These are phyloP conservation scores for Drechslerella coelobrocha DNA, from an alignment of 2,329 filamentous ascomycete genomes.

Conservation along the genomic window DNA sequence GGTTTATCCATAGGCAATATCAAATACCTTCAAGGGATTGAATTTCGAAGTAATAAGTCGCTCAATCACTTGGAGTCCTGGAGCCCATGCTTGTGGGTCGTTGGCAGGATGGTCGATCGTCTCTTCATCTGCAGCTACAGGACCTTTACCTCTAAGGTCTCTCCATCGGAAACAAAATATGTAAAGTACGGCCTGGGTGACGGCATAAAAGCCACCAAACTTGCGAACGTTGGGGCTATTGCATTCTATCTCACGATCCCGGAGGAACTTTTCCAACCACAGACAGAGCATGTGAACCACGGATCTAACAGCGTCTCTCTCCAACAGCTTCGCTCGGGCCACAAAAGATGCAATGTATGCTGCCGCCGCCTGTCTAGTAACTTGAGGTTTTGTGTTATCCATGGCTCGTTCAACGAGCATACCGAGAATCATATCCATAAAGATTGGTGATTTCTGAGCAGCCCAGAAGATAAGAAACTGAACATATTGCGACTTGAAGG, in stretches of 20 bases:
- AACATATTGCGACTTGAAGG: conserved; percentile 87
- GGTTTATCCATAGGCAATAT: background rate
- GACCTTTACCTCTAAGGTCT: conserved; percentile 73
- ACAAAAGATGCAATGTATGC: conserved; percentile 96
- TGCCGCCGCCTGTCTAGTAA: conserved; percentile 81
- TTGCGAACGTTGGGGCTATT: conserved; percentile 83
- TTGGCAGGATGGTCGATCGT: conserved; percentile 70
- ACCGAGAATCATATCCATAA: conserved; percentile 82
- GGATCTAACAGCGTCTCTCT: conserved; percentile 75
- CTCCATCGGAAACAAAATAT: conserved; percentile 99
- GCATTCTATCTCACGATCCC: conserved; percentile 74
- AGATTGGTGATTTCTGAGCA: conserved; percentile 77
- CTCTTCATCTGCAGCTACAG: conserved; percentile 64
- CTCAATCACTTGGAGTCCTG: conserved; percentile 73
- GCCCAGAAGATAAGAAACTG: conserved; percentile 98
- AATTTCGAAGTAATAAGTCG: conserved; percentile 84
- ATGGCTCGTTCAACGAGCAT: conserved; percentile 76
- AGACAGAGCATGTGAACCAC: conserved; percentile 80
- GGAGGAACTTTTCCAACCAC: conserved; percentile 77
- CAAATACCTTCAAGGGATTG: conserved; percentile 85
- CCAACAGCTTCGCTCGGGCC: conserved; percentile 83
- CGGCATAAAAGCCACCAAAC: conserved; percentile 84
- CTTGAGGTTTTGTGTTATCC: conserved; percentile 71
- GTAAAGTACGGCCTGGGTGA: conserved; percentile 88
- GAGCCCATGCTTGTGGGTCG: conserved; percentile 72